These are phyloP conservation scores for Pleurozium schreberi DNA, from an alignment of 225 moss, liverwort and hornwort genomes.

Conservation along the genomic window DNA sequence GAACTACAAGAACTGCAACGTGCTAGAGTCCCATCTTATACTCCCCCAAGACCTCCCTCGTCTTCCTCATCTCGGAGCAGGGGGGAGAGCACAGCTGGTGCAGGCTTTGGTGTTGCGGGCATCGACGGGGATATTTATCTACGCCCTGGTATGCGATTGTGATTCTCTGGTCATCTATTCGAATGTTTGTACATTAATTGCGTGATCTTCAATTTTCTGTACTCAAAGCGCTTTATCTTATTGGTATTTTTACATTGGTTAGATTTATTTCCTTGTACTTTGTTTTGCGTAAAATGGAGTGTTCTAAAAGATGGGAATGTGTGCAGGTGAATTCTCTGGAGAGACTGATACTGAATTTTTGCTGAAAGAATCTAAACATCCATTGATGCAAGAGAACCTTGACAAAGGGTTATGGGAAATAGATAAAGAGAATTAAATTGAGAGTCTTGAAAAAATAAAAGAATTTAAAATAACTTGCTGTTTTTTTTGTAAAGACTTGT, in stretches of 20 bases:
- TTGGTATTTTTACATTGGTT: not conserved
- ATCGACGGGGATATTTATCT: constrained; percentile 47
- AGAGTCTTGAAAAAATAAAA: not conserved
- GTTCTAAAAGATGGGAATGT: not conserved
- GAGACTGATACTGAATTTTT: constrained; percentile 58
- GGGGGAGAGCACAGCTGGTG: constrained; percentile 55
- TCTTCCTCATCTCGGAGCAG: constrained; percentile 44
- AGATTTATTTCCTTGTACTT: not conserved
- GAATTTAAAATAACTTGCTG: not conserved
- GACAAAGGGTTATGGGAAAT: constrained; percentile 74
- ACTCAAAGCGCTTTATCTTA: not conserved
- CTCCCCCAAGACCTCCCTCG: constrained; percentile 43
- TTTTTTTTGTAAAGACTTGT: not conserved
- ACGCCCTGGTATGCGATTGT: constrained; percentile 22
- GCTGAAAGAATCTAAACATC: constrained; percentile 57
- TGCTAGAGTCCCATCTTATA: constrained; percentile 24
- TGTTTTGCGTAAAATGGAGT: not conserved
- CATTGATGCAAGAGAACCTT: constrained; percentile 56
- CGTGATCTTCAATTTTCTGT: not conserved
- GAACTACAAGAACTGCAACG: constrained; percentile 55
- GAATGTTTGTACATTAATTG: not conserved
- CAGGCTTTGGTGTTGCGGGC: constrained; percentile 50
- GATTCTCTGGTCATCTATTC: too few relatives aligned
- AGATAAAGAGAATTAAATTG: constrained; percentile 5
- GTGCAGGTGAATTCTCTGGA: constrained; percentile 30